phyloP scores from a whole-genome alignment of 495 filamentous ascomycete species.

The Talaromyces thailandensis region DNA sequence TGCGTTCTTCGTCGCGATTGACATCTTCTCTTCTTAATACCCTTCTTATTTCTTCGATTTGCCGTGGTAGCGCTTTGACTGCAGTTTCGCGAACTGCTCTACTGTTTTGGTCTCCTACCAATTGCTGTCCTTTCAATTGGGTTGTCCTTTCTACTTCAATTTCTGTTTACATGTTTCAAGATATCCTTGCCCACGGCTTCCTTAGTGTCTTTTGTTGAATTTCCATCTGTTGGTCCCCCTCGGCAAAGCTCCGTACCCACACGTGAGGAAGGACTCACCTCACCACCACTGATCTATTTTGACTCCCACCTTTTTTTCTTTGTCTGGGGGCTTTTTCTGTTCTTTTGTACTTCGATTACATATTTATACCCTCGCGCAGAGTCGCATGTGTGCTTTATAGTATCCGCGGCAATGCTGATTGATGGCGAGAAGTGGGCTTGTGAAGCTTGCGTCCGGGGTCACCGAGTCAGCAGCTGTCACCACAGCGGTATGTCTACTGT shows the following conservation, averaged over 20 bases:
- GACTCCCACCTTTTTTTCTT: not conserved
- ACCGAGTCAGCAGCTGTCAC: constrained; percentile 91
- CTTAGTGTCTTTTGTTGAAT: not conserved
- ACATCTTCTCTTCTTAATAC: not conserved
- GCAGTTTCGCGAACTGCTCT: not conserved
- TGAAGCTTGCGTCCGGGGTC: constrained; percentile 89
- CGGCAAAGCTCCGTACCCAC: not conserved
- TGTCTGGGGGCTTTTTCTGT: constrained; percentile 11
- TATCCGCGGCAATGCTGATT: constrained; percentile 61
- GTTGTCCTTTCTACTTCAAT: not conserved
- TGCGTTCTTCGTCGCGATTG: constrained; percentile 11
- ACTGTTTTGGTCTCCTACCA: not conserved
- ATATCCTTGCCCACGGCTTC: not conserved
- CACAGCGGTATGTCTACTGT: constrained; percentile 62
- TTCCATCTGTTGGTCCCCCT: not conserved
- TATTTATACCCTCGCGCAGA: constrained; percentile 8
- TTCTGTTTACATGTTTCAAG: not conserved
- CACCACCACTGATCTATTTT: not conserved
- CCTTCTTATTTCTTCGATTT: not conserved
- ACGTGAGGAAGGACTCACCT: not conserved
- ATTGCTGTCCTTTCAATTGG: not conserved
- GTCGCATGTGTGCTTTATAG: constrained; percentile 37
- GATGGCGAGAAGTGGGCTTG: constrained; percentile 87
- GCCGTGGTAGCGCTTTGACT: not conserved
- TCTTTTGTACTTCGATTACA: not conserved